phyloP scores from a whole-genome alignment of 75 land plant genomes.

The Pinus taeda region DNA sequence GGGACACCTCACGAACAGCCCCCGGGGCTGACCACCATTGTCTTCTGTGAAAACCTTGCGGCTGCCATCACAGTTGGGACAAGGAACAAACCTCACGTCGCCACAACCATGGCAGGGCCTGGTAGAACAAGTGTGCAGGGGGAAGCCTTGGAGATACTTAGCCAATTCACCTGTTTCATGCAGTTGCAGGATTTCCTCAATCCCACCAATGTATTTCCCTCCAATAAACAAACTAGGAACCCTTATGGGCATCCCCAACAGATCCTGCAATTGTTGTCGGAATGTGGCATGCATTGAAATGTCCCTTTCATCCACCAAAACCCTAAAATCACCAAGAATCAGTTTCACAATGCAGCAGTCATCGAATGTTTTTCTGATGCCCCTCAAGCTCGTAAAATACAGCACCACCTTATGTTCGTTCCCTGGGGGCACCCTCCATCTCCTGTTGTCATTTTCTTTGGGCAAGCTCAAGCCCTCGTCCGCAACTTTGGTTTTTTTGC shows the following conservation, averaged over 20 bases:
- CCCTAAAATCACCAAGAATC: conserved; percentile 18
- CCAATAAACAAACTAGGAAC: conserved; percentile 31
- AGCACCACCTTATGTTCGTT: conserved; percentile 19
- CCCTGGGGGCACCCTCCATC: conserved; percentile 7
- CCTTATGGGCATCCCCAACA: conserved; percentile 1
- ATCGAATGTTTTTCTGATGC: conserved; percentile 36
- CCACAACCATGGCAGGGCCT: conserved; percentile 37
- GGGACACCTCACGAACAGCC: conserved; percentile 9
- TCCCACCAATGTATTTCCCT: conserved; percentile 42
- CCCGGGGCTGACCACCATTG: not conserved
- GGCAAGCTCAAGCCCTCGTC: too few species aligned
- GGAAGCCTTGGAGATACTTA: conserved; percentile 21
- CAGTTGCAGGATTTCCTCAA: conserved; percentile 26
- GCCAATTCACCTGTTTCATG: conserved; percentile 23
- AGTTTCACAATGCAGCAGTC: conserved; percentile 26
- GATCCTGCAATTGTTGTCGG: conserved; percentile 17
- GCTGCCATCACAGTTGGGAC: conserved; percentile 31
- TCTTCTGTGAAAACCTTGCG: conserved; percentile 29
- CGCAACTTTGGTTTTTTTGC: not conserved
- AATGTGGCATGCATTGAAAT: conserved; percentile 37
- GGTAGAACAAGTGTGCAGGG: not conserved
- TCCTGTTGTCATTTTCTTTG: conserved; percentile 4
- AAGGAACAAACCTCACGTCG: conserved; percentile 34
- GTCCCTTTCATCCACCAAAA: conserved; percentile 37
- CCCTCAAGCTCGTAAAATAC: conserved; percentile 38